Base-by-base conservation (phyloP, 768 basidiomycete genomes). In the Amyloporia xantha region DNA sequence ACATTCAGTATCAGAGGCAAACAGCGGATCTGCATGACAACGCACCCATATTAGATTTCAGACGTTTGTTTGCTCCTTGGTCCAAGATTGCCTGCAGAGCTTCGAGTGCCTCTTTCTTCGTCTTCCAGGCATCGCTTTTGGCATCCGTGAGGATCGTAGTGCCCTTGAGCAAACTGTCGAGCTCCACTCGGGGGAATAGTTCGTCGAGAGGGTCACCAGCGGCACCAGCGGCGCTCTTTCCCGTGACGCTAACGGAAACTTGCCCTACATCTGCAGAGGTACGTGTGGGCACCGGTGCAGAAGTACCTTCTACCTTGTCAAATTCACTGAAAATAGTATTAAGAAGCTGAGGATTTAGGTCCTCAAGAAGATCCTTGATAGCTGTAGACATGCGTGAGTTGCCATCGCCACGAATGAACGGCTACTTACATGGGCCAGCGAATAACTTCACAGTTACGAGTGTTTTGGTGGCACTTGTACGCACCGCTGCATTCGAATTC, bases 41-140 rank as follows among this genome's bases (percentile, higher is more conserved):
- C 77, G 54, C 64, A 90, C 92, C 91, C 84, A 99, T 91, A 7
- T 69, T 77, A 20, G 91, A 77, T 66, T 97, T 97, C 49, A 99
- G 64, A 13, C 96, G 82, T 59, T 95, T 95, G 65, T 98, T 98
- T 37, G 79, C 75, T 43, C 90, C 89, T 67, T 92, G 86, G 60
- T 98, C 94, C 27, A 99, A 68, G 50, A 91, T 77, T 0, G 78
- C 81, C 59, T 91, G 86, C 15, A 98, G 65, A 0, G 73, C 71
- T 65, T 98, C 96, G 50, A 98, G 72, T 2, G 90, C 93, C 59
- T 97, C 95, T 64, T 99, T 99, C 68, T 94, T 86, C 1, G 80
- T 82, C 70, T 98, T 98, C 95, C 95, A 99, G 0, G 91, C 84
- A 54, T 95, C 94, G 57, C 84, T 95, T 69, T 91, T 93, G 9